Conservation (phyloP, 306 rosid genomes). For the Pyrus betulifolia region DNA sequence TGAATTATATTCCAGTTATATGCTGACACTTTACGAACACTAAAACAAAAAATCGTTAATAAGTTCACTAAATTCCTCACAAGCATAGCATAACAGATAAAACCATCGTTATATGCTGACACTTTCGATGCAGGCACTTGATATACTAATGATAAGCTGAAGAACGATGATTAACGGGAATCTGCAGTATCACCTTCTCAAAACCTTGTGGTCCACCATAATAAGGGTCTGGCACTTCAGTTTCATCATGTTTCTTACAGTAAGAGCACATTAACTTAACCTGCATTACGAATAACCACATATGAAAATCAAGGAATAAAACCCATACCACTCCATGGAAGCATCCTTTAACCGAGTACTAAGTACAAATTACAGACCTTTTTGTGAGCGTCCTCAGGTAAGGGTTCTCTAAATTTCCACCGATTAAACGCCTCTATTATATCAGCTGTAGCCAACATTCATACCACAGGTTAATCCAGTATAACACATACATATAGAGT, state of each 20-base stretch:
- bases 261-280: slow-evolving; percentile 87
- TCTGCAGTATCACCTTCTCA: slow-evolving; percentile 57
- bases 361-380: slow-evolving; percentile 34
- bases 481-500: neutral
- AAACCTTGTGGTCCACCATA: slow-evolving; percentile 85
- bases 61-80: neutral
- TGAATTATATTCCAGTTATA: no score
- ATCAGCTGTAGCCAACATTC: slow-evolving; percentile 52
- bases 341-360: neutral
- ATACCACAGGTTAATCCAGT: neutral
- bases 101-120: no score
- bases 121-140: neutral
- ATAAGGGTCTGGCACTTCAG: slow-evolving; percentile 93
- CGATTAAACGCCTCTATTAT: slow-evolving; percentile 56
- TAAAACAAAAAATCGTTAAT: neutral
- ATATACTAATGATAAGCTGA: neutral
- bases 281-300: slow-evolving; percentile 29
- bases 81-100: neutral
- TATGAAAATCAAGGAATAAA: neutral
- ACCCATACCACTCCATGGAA: neutral
- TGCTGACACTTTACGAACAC: neutral
- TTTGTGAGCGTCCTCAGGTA: slow-evolving; percentile 68
- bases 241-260: slow-evolving; percentile 66
- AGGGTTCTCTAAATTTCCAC: slow-evolving; percentile 53
- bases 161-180: neutral